phyloP scores from a whole-genome alignment of 164 flowering plant species.

The Stephania japonica region DNA sequence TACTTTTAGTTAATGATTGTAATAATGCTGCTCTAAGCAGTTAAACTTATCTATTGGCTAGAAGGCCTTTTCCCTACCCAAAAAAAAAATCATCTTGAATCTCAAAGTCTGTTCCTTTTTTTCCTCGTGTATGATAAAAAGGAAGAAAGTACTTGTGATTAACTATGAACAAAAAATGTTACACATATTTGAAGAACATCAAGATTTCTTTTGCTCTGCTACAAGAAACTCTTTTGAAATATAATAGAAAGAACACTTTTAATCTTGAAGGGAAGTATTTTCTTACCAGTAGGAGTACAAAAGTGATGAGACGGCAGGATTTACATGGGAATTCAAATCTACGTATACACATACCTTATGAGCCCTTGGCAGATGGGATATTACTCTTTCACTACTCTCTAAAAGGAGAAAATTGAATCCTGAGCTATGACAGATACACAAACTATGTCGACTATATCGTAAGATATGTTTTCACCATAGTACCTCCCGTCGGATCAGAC shows the following conservation, averaged over 20 bases:
- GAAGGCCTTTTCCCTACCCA: no score
- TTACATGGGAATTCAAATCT: not conserved
- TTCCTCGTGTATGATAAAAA: no score
- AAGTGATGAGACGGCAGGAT: constrained; percentile 1
- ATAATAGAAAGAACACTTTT: not conserved
- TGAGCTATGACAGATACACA: not conserved
- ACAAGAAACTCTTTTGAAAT: not conserved
- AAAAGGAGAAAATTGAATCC: not conserved
- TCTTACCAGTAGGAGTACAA: not conserved
- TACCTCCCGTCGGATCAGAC: constrained; percentile 89
- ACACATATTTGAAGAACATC: not conserved
- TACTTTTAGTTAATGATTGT: no score
- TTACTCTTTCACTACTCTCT: not conserved
- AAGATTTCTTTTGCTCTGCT: not conserved
- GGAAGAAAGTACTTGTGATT: no score
- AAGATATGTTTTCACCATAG: constrained; percentile 77
- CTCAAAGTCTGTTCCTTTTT: no score
- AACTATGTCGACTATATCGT: constrained; percentile 27
- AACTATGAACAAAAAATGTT: not conserved
- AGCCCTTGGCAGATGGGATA: not conserved
- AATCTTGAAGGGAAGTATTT: constrained; percentile 1
- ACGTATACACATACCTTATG: constrained; percentile 3
- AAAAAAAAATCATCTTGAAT: no score
- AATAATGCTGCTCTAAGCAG: no score
- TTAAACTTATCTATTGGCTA: no score